Conservation (phyloP, 805 yeast species). For the Pichia exigua region DNA sequence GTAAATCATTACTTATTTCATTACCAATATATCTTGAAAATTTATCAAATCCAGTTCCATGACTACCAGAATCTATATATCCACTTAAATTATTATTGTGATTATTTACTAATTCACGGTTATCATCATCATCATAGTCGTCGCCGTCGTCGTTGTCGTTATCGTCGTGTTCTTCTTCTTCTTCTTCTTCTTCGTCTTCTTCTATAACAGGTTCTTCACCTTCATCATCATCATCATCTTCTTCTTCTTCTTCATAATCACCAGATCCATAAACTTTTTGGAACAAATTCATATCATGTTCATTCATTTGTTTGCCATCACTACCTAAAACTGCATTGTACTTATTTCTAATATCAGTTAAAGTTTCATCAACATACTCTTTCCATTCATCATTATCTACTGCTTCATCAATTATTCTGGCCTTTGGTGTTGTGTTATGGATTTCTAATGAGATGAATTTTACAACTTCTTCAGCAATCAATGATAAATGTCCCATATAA, state of each 20-base stretch:
- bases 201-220: conserved; percentile 14
- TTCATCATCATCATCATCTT: too few species aligned
- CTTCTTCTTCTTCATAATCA: conserved; percentile 19
- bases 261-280: conserved; percentile 19
- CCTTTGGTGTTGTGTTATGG: conserved; percentile 48
- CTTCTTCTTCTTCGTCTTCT: conserved; percentile 2
- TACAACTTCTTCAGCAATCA: conserved; percentile 92
- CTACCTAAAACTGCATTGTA: conserved; percentile 86
- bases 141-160: not conserved
- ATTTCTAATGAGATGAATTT: conserved; percentile 63
- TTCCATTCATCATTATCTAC: conserved; percentile 15
- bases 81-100: conserved; percentile 11
- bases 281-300: conserved; percentile 29
- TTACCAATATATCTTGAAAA: conserved; percentile 71
- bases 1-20: conserved; percentile 51
- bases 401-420: conserved; percentile 44
- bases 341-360: conserved; percentile 86
- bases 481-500: conserved; percentile 92
- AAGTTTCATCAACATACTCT: conserved; percentile 70
- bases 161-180: conserved; percentile 14
- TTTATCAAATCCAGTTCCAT: conserved; percentile 36
- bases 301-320: conserved; percentile 31
- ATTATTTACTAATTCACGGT: conserved; percentile 6
- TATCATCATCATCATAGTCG: not conserved
- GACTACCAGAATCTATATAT: conserved; percentile 19